Conservation (phyloP, 805 yeast species). For the Scheffersomyces amazonensis region DNA sequence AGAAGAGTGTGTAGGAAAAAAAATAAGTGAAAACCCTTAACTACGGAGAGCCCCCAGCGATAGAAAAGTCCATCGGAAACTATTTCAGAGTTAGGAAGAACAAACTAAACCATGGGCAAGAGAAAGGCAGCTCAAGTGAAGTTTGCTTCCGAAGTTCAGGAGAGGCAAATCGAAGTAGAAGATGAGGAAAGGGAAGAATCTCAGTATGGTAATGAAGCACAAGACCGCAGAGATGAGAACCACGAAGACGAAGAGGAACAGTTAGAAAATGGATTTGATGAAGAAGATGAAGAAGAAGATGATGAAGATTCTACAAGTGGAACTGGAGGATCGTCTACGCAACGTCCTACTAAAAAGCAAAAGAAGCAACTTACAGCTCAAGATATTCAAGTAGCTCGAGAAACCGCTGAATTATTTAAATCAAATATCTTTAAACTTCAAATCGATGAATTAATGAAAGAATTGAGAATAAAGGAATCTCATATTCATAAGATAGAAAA, state of each 20-base stretch:
- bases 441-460: slow-evolving; percentile 85
- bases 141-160: neutral
- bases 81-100: too few relatives aligned
- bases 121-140: neutral
- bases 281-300: slow-evolving; percentile 13
- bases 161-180: slow-evolving; percentile 1
- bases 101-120: neutral
- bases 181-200: too few relatives aligned
- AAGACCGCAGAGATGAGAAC: too few relatives aligned
- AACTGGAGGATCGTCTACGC: slow-evolving; percentile 4
- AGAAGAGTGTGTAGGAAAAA: too few relatives aligned
- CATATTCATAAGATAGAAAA: slow-evolving; percentile 67
- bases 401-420: slow-evolving; percentile 90
- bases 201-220: too few relatives aligned
- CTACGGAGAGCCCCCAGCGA: too few relatives aligned
- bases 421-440: slow-evolving; percentile 94
- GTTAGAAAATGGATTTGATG: slow-evolving; percentile 12
- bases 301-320: slow-evolving; percentile 8
- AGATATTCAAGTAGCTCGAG: slow-evolving; percentile 88
- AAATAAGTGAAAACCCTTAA: neutral
- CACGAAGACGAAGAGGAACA: slow-evolving; percentile 27
- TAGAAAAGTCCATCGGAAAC: too few relatives aligned
- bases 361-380: slow-evolving; percentile 56
- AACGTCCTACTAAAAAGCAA: slow-evolving; percentile 31
- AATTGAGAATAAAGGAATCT: slow-evolving; percentile 69